Percentiles rank a stretch among this genome's conserved stretches.
Conservation (phyloP, 2,329 filamentous ascomycete species). For the Penicillium sp. region DNA sequence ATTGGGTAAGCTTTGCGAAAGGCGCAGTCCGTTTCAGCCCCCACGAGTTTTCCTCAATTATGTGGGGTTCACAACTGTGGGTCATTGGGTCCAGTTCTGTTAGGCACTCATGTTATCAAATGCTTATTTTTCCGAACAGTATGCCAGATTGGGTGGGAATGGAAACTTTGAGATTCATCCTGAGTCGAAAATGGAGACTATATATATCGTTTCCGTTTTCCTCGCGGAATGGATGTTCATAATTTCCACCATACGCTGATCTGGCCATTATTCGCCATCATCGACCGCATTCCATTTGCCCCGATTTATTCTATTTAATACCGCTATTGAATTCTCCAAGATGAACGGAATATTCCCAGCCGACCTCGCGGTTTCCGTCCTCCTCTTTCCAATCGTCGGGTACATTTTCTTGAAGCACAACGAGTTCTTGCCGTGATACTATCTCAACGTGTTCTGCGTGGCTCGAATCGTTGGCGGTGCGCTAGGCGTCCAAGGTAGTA, state of each 20-base stretch:
- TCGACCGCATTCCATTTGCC: not conserved
- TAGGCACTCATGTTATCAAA: not conserved
- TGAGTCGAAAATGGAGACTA: not conserved
- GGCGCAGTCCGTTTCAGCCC: not conserved
- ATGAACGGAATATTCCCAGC: slow-evolving; percentile 1
- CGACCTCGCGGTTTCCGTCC: not conserved
- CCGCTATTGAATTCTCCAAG: not conserved
- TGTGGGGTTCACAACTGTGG: too few species aligned
- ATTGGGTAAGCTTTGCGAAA: not conserved
- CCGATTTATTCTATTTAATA: not conserved
- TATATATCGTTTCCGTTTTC: not conserved
- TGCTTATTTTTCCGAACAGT: not conserved
- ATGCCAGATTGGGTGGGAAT: not conserved
- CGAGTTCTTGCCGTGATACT: slow-evolving; percentile 1
- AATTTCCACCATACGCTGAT: too few species aligned
- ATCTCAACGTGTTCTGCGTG: slow-evolving; percentile 4
- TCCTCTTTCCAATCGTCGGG: not conserved
- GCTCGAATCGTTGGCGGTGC: slow-evolving; percentile 6
- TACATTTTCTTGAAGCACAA: not conserved
- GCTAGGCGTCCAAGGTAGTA: slow-evolving; percentile 1
- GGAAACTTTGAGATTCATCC: not conserved
- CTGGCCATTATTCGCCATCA: not conserved
- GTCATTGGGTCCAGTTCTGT: too few species aligned
- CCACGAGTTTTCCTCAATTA: not conserved
- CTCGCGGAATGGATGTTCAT: not conserved